These are phyloP conservation scores for Andrographis paniculata DNA, from an alignment of 305 asterid species.

Conservation along the genomic window DNA sequence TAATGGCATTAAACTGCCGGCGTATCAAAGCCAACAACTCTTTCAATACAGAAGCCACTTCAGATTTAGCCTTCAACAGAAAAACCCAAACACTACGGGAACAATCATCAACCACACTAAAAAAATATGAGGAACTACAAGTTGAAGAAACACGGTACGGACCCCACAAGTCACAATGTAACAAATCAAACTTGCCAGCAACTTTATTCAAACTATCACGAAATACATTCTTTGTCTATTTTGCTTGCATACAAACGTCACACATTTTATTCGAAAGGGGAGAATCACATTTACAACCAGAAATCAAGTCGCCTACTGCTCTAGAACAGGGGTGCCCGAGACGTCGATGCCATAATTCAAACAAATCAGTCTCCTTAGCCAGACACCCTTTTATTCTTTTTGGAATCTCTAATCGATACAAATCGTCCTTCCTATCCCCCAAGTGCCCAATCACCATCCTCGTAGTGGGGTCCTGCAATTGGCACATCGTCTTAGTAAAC, in stretches of 20 bases:
- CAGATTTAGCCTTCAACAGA: background rate
- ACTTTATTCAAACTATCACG: background rate
- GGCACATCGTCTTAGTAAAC: background rate
- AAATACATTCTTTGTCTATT: background rate
- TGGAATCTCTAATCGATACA: background rate
- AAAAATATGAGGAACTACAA: background rate
- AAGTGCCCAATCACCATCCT: background rate
- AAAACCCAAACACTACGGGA: background rate
- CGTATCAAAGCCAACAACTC: background rate
- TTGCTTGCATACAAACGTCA: background rate
- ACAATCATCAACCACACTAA: background rate
- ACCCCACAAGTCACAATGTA: conserved; percentile 4
- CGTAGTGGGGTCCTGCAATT: background rate
- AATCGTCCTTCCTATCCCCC: background rate
- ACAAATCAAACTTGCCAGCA: background rate
- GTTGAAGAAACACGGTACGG: background rate
- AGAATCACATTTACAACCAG: background rate
- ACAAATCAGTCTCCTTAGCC: background rate
- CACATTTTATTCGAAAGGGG: background rate
- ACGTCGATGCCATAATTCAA: too few species aligned
- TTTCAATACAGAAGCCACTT: background rate
- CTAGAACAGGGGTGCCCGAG: background rate
- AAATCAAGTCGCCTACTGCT: background rate
- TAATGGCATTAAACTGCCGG: too few species aligned
- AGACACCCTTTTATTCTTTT: background rate